Evolutionary conservation across 2,329 filamentous ascomycete genomes (phyloP).

Genomic region (Tolypocladium nubicola): DNA sequence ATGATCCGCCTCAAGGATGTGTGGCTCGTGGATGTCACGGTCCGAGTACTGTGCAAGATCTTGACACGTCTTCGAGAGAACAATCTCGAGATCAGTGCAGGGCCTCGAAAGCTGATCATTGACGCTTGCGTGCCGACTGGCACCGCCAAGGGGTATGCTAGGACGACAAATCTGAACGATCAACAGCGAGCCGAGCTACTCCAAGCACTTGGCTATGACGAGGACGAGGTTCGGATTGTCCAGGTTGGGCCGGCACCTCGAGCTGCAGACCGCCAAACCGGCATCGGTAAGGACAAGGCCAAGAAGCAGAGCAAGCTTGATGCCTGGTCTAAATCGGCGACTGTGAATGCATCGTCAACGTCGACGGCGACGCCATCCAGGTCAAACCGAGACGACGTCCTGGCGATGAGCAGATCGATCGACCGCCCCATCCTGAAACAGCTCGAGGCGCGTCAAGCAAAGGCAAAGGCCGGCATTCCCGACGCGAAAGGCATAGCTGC

Average conservation of each 20-base stretch:
- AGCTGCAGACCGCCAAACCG: constrained; percentile 8
- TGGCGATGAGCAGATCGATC: constrained; percentile 34
- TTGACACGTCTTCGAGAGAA: constrained; percentile 71
- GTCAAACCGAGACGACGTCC: constrained; percentile 35
- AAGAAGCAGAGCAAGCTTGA: constrained; percentile 53
- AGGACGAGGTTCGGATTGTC: constrained; percentile 41
- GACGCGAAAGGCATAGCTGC: constrained; percentile 27
- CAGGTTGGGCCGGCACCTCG: constrained; percentile 23
- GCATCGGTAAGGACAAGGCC: constrained; percentile 19
- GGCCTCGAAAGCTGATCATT: constrained; percentile 49
- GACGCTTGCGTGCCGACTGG: constrained; percentile 53
- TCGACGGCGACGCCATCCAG: constrained; percentile 14
- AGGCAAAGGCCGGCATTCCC: constrained; percentile 17
- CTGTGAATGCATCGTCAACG: constrained; percentile 12
- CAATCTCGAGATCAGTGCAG: constrained; percentile 56
- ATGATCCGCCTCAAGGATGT: constrained; percentile 86
- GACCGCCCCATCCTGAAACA: constrained; percentile 37
- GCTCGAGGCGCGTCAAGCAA: constrained; percentile 27
- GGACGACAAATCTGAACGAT: constrained; percentile 69
- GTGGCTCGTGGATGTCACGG: constrained; percentile 73
- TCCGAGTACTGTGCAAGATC: constrained; percentile 75
- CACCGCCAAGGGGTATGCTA: constrained; percentile 39
- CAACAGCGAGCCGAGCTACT: constrained; percentile 78
- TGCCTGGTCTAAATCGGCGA: constrained; percentile 46
- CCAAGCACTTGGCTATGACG: constrained; percentile 49